Conservation (phyloP, 129 eudicot species). For the Lactuca sativa region DNA sequence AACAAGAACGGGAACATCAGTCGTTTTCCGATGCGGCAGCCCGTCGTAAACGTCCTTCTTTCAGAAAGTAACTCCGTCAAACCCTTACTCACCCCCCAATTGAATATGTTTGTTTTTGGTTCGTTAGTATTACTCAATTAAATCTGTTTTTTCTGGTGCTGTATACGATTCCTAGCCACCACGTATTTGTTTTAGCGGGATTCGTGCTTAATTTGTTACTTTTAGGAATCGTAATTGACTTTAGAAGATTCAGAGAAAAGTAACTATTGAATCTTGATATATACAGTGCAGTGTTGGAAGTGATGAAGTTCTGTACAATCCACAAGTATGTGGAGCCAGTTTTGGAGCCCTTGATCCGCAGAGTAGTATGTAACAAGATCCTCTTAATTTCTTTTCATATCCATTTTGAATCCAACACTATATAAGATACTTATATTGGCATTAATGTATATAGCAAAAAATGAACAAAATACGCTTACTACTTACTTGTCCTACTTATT, state of each 20-base stretch:
- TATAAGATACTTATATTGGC: neutral
- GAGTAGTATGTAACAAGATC: conserved; percentile 58
- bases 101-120: neutral
- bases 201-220: neutral
- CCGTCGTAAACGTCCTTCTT: conserved; percentile 36
- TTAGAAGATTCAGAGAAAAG: conserved; percentile 5
- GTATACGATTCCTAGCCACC: neutral
- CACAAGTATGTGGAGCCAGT: conserved; percentile 58
- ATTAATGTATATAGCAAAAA: no score
- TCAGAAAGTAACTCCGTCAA: conserved; percentile 27
- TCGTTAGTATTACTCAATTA: neutral
- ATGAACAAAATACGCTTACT: no score
- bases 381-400: neutral
- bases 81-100: neutral
- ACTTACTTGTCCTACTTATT: no score
- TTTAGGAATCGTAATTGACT: neutral
- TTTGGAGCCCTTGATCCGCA: conserved; percentile 90
- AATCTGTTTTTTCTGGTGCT: neutral
- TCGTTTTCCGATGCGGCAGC: conserved; percentile 21
- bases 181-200: neutral
- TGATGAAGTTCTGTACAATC: conserved; percentile 52
- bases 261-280: conserved; percentile 1
- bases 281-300: conserved; percentile 72
- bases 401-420: neutral
- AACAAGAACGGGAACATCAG: conserved; percentile 11